phyloP scores from a whole-genome alignment of 257 asterid species.

The Lavandula angustifolia region DNA sequence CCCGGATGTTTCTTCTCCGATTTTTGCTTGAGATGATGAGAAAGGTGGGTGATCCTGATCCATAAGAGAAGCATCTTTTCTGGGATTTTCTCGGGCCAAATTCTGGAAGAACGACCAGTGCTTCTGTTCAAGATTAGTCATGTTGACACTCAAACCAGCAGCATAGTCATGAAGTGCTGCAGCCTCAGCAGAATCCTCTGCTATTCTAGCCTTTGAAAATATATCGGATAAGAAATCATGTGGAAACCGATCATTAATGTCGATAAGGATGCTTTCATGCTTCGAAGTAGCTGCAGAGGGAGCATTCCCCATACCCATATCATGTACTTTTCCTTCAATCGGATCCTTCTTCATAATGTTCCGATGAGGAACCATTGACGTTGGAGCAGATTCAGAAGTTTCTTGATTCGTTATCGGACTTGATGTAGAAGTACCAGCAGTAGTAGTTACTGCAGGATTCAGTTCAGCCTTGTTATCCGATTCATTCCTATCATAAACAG shows the following conservation, averaged over 20 bases:
- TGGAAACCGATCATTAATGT: constrained; percentile 83
- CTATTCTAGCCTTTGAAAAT: constrained; percentile 58
- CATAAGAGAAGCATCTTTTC: constrained; percentile 82
- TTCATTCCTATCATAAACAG: constrained; percentile 35
- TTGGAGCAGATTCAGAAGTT: constrained; percentile 42
- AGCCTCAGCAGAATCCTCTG: constrained; percentile 45
- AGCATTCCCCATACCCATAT: constrained; percentile 39
- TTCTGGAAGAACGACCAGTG: constrained; percentile 79
- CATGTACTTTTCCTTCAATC: constrained; percentile 39
- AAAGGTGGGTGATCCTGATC: constrained; percentile 84
- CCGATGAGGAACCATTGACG: constrained; percentile 35
- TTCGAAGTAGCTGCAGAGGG: constrained; percentile 42
- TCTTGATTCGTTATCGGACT: constrained; percentile 39
- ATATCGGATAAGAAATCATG: constrained; percentile 78
- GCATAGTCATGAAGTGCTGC: constrained; percentile 49
- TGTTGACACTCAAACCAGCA: constrained; percentile 69
- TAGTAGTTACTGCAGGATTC: constrained; percentile 37
- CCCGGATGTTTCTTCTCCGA: constrained; percentile 46
- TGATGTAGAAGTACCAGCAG: constrained; percentile 40
- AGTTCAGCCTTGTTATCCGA: constrained; percentile 44
- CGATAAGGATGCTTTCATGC: constrained; percentile 73
- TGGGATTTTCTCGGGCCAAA: constrained; percentile 63
- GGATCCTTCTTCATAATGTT: constrained; percentile 41
- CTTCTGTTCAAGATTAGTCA: constrained; percentile 77
- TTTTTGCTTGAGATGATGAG: constrained; percentile 48